These are phyloP conservation scores for Dacryopinax spathularia DNA, from an alignment of 768 basidiomycete genomes.

Conservation along the genomic window DNA sequence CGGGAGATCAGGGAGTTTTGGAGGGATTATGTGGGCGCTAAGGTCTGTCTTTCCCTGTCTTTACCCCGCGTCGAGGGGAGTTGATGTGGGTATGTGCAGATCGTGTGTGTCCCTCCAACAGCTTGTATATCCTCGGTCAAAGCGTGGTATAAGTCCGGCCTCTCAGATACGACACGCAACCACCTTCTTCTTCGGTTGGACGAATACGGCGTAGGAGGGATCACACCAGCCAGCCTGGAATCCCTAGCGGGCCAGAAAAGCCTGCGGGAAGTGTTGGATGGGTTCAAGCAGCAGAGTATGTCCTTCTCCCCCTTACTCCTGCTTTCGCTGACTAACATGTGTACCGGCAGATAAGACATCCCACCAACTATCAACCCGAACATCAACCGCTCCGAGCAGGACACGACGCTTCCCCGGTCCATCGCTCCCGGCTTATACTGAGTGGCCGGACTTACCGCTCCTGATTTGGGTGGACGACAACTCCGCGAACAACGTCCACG, in stretches of 20 bases:
- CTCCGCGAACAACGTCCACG: not conserved
- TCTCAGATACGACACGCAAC: not conserved
- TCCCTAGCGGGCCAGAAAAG: not conserved
- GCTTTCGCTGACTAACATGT: too few species aligned
- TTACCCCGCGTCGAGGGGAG: not conserved
- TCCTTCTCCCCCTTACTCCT: not conserved
- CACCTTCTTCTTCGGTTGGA: not conserved
- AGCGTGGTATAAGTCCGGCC: not conserved
- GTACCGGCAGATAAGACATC: too few species aligned
- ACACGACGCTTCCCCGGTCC: not conserved
- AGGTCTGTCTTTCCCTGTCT: not conserved
- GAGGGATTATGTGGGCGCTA: slow-evolving; percentile 1
- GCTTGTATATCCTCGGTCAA: not conserved
- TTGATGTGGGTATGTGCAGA: not conserved
- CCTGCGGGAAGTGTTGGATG: not conserved
- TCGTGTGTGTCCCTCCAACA: not conserved
- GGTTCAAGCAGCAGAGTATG: not conserved
- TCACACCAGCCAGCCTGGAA: not conserved
- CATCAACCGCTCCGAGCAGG: not conserved
- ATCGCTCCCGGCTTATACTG: not conserved
- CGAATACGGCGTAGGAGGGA: not conserved
- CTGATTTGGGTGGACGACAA: not conserved
- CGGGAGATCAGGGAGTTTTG: not conserved
- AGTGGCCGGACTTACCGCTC: not conserved
- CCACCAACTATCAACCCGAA: too few species aligned